Conservation (phyloP, 345 rosid species). For the Eucalyptus tenuipes region DNA sequence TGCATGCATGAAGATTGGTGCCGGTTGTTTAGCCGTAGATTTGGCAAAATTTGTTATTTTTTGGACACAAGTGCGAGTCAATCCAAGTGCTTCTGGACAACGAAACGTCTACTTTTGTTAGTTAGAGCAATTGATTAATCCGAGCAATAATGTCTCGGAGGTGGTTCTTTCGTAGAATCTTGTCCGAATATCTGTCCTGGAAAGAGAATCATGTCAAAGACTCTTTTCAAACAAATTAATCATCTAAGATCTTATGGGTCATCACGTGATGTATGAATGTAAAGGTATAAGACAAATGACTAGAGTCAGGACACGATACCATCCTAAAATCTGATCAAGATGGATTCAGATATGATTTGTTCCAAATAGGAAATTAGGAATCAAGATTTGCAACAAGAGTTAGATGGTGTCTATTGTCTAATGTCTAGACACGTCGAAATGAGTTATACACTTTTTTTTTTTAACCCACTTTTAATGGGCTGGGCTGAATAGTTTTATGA, state of each 20-base stretch:
- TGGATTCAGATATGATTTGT: not conserved
- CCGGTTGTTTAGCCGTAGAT: not conserved
- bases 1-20: not conserved
- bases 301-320: not conserved
- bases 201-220: not conserved
- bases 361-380: not conserved
- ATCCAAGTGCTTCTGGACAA: not conserved
- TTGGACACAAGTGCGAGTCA: not conserved
- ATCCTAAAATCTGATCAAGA: not conserved
- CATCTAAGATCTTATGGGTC: not conserved
- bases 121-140: not conserved
- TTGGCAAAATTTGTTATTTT: not conserved
- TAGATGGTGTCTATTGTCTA: not conserved
- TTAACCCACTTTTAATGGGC: too few species aligned
- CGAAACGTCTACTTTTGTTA: not conserved
- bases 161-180: not conserved
- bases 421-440: not conserved
- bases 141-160: not conserved
- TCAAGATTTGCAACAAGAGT: not conserved
- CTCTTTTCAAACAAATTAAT: not conserved
- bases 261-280: not conserved
- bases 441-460: too few species aligned
- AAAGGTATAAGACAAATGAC: not conserved
- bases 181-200: not conserved
- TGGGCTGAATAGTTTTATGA: too few species aligned